These are phyloP conservation scores for Xylaria acuta DNA, from an alignment of 495 filamentous ascomycete genomes.

Conservation along the genomic window DNA sequence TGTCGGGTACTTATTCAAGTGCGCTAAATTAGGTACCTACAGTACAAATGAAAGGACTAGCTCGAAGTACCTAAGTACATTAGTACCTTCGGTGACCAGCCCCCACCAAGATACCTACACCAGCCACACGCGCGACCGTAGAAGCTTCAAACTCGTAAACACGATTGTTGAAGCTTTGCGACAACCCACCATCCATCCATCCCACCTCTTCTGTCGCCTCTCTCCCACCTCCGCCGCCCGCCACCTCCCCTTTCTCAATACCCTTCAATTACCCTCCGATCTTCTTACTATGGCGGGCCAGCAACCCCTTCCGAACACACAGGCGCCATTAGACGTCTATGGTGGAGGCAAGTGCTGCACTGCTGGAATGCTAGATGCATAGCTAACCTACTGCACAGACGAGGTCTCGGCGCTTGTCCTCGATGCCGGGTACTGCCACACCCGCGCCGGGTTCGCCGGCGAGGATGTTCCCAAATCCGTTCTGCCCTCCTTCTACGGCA, in stretches of 20 bases:
- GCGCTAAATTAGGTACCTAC: no score
- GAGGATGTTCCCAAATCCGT: constrained; percentile 97
- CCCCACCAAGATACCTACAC: background rate
- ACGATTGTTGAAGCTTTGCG: constrained; percentile 4
- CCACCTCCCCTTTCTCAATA: background rate
- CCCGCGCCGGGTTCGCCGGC: constrained; percentile 94
- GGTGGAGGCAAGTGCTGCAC: constrained; percentile 71
- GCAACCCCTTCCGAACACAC: constrained; percentile 39
- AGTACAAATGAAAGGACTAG: no score
- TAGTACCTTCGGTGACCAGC: background rate
- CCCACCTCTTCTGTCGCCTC: background rate
- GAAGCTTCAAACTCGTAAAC: constrained; percentile 9
- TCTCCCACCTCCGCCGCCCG: background rate
- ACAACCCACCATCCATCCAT: background rate
- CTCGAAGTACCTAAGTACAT: no score
- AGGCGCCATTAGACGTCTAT: constrained; percentile 72
- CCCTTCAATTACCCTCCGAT: background rate
- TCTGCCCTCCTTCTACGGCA: constrained; percentile 83
- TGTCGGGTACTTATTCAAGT: no score
- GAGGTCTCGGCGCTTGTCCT: constrained; percentile 97
- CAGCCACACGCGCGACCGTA: constrained; percentile 7
- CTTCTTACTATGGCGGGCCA: constrained; percentile 33
- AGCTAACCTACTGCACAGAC: constrained; percentile 58
- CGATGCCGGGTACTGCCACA: constrained; percentile 88
- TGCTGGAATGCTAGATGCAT: constrained; percentile 29